Base-by-base conservation (phyloP, 129 eudicot species). In the Saposhnikovia divaricata region DNA sequence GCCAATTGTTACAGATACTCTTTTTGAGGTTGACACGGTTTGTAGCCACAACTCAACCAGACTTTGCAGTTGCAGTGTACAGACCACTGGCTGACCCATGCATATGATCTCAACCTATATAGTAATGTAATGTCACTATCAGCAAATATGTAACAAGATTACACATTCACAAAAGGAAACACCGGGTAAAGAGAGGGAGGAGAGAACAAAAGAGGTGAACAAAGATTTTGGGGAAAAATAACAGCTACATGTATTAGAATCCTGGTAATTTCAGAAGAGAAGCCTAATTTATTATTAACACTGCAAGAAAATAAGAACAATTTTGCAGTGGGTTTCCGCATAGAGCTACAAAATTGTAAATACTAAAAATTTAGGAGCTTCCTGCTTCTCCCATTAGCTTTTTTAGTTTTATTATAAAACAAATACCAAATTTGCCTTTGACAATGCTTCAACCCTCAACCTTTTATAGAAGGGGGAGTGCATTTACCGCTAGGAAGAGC, bases 21-120 rank as follows among this genome's bases (percentile, higher is more conserved):
- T 85, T 63, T 89, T 87, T 10, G 91, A 82, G 3, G 88, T 59
- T 28, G 97, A 80, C 11, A 78, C 87, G 14, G 83, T 91, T 79
- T 88, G 90, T 65, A 93, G 92, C 98, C 97, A 93, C n/a, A 82
- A 65, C 48, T 93, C 97, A 66, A 91, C 88, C 45, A 89, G 83
- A 72, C 86, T 87, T 50, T 83, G 84, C 73, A 93, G 82, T 77
- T 86, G 85, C 86, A 88, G 50, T 0, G 90, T 82, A 39, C 97
- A 92, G 38, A 86, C 79, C 31, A 93, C 87, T 37, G 88, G 47
- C 48, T 86, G 92, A 43, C 98, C 98, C 91, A 89, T 88, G 81
- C 96, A 91, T 81, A 61, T 85, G 25, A 93, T 89, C 82, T 91
- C 96, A 78, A 91, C 86, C 97, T 92, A 81, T 92, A 81, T 79